Evolutionary conservation across 257 asterid genomes (phyloP).

Genomic region (Solanum pinnatisectum): DNA sequence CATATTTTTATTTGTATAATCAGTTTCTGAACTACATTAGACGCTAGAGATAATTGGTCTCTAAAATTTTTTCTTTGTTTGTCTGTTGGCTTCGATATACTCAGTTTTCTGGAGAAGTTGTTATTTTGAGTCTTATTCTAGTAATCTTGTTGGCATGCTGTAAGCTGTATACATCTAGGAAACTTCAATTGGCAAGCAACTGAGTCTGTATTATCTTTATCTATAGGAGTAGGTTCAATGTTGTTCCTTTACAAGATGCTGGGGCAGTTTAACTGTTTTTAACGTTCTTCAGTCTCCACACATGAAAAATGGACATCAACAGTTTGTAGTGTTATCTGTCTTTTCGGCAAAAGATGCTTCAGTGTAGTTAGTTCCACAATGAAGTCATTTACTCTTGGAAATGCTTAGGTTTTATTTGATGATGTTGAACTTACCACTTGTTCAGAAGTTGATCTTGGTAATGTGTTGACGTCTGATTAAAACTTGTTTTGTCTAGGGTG

Average conservation of each 20-base stretch:
- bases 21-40: not conserved
- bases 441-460: not conserved
- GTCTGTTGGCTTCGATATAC: not conserved
- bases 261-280: not conserved
- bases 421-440: not conserved
- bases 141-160: not conserved
- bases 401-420: not conserved
- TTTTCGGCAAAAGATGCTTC: not conserved
- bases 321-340: not conserved
- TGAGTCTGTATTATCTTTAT: not conserved
- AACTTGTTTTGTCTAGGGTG: slow-evolving; percentile 48
- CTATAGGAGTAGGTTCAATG: not conserved
- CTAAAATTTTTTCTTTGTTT: not conserved
- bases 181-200: not conserved
- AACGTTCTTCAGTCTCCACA: not conserved
- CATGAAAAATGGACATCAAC: not conserved
- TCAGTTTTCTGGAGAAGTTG: not conserved
- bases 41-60: not conserved
- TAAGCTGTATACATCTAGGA: not conserved
- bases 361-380: not conserved
- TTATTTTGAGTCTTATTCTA: not conserved
- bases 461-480: not conserved
- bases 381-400: not conserved
- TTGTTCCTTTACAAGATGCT: not conserved
- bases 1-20: not conserved